Evolutionary conservation across 345 rosid genomes (phyloP), one percentile per base, ranked within the genome.

Genomic region (Linum usitatissimum): DNA sequence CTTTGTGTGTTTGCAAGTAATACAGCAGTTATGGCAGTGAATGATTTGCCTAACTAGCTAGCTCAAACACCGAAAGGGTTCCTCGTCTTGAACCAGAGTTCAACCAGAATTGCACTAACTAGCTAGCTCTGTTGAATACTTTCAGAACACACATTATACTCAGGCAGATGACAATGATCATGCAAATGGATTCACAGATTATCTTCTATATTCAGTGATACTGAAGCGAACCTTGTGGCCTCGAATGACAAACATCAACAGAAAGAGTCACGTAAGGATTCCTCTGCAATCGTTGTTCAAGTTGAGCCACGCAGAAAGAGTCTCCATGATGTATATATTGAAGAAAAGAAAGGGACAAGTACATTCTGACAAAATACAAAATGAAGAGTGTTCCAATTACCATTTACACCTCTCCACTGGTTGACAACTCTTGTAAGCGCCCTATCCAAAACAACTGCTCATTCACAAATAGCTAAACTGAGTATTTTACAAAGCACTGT

Each of bases 61-160:
- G 38, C 62, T 0, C 51, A 57, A 18, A 69, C 62, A 69, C 70
- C 69, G 57, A 39, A 69, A 5, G 70, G 61, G 38, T 57, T 69
- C 45, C 58, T 48, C 55, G 19, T 23, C 21, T 9, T 38, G 66
- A 54, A 54, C 30, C 71, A 23, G 55, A 42, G 34, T 66, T 56
- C 30, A 56, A n/a, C 59, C 28, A 23, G 28, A 23, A 23, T 2
- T 23, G 28, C 2, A 23, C 28, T 23, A 23, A 23, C 28, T 23
- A 23, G 28, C 28, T 23, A 23, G 28, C 28, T 23, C 28, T 23
- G n/a, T n/a, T n/a, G 28, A 23, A 23, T 23, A 23, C 28, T 23
- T 23, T 23, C 28, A 23, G 28, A 6, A 4, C 48, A 7, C 48
- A 12, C 48, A 1, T 7, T 40, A 40, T 6, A 12, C 48, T 7